Evolutionary conservation across 2,329 filamentous ascomycete species (phyloP).

Genomic region (Ceratocystis lukuohia): DNA sequence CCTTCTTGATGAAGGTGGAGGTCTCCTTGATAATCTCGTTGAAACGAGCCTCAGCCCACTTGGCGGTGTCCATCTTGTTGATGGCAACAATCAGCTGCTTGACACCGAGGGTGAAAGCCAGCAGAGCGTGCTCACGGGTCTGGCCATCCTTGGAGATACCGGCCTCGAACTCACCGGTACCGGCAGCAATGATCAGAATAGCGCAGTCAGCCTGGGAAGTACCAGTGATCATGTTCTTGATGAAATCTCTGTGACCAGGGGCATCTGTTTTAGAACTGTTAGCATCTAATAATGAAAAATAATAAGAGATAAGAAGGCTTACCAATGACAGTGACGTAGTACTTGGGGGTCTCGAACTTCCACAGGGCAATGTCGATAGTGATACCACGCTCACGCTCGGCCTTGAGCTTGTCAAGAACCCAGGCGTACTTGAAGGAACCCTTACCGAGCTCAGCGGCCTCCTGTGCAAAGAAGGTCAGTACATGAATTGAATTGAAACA

Average conservation of each 20-base stretch:
- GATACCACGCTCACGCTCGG: constrained; percentile 99
- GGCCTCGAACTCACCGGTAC: constrained; percentile 99
- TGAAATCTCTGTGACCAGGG: constrained; percentile 99
- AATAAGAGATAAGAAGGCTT: constrained; percentile 29
- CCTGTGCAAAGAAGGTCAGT: constrained; percentile 39
- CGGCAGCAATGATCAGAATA: constrained; percentile 98
- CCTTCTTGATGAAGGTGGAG: constrained; percentile 99
- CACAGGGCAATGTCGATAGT: constrained; percentile 99
- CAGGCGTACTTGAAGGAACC: constrained; percentile 99
- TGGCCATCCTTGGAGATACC: constrained; percentile 99
- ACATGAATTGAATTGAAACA: constrained; percentile 12
- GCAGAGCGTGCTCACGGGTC: constrained; percentile 99
- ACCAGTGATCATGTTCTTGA: constrained; percentile 99
- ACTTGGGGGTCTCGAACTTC: constrained; percentile 99
- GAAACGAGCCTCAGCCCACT: constrained; percentile 95
- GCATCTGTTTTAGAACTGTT: constrained; percentile 47
- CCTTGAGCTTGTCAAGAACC: constrained; percentile 99
- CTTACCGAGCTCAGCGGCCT: constrained; percentile 98
- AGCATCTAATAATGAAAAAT: background rate
- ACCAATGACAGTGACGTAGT: constrained; percentile 97
- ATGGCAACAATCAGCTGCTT: constrained; percentile 99
- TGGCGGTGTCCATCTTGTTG: constrained; percentile 99
- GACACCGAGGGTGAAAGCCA: constrained; percentile 99
- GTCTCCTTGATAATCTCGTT: constrained; percentile 99
- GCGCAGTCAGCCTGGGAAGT: constrained; percentile 99